Conservation (phyloP, 768 basidiomycete species). For the Termitomyces sp. region DNA sequence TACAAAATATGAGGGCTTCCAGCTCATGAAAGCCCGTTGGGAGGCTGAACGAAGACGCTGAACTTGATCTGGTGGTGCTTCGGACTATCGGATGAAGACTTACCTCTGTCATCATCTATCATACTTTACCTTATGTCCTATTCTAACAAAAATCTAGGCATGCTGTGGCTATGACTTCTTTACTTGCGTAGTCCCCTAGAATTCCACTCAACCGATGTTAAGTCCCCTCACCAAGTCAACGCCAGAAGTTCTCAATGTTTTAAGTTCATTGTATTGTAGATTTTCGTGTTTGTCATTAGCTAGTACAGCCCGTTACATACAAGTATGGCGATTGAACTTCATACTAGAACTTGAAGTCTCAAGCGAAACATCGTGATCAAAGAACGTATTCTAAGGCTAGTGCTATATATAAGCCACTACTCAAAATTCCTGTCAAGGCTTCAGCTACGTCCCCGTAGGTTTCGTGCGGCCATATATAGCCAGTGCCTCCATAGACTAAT, state of each 20-base stretch:
- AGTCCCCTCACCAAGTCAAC: neutral
- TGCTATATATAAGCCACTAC: neutral
- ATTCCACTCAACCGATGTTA: neutral
- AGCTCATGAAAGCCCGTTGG: conserved; percentile 73
- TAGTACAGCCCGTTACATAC: neutral
- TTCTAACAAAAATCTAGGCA: neutral
- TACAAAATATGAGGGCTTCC: conserved; percentile 63
- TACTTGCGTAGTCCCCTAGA: neutral
- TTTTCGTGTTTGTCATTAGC: neutral
- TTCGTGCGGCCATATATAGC: too few relatives aligned
- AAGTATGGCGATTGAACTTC: neutral
- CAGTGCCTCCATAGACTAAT: too few relatives aligned
- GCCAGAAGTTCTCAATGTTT: neutral
- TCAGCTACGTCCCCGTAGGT: neutral
- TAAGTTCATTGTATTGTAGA: neutral
- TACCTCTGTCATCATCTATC: neutral
- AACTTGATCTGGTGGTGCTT: conserved; percentile 7
- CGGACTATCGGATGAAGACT: neutral
- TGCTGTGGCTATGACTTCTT: conserved; percentile 3
- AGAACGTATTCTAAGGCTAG: neutral
- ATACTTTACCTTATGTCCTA: neutral
- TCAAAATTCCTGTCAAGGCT: neutral
- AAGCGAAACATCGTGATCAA: neutral
- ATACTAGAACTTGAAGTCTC: neutral
- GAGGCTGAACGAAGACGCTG: conserved; percentile 49